Conservation (phyloP, 148 eudicot species). For the Chenopodium formosanum region DNA sequence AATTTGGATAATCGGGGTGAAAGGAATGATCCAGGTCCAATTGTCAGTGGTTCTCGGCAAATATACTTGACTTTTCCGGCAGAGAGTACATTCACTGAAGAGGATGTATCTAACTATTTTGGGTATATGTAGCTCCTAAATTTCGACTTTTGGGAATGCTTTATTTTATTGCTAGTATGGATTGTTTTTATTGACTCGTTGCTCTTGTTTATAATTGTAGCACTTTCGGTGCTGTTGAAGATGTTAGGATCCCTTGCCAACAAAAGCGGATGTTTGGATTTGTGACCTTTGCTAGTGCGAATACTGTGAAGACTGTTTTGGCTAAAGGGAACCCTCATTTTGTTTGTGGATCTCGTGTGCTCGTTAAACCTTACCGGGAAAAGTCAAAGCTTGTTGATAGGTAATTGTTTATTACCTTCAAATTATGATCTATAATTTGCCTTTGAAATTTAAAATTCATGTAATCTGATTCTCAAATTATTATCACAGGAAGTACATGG, state of each 20-base stretch:
- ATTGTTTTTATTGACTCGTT: neutral
- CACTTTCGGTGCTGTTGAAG: conserved; percentile 46
- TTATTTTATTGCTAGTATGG: neutral
- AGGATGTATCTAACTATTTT: conserved; percentile 59
- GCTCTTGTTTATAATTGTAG: conserved; percentile 23
- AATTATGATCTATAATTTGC: neutral
- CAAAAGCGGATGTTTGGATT: conserved; percentile 60
- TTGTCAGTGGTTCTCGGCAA: conserved; percentile 55
- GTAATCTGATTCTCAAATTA: neutral
- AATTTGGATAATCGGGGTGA: conserved; percentile 38
- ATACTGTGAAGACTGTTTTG: conserved; percentile 41
- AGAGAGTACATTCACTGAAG: conserved; percentile 60
- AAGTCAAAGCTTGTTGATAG: conserved; percentile 43
- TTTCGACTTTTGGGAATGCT: neutral
- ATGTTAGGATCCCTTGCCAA: conserved; percentile 62
- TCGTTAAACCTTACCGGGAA: conserved; percentile 57
- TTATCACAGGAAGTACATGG: conserved; percentile 44
- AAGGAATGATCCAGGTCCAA: conserved; percentile 54
- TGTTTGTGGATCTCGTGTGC: conserved; percentile 60
- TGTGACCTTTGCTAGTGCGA: conserved; percentile 45
- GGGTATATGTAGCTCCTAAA: conserved; percentile 30
- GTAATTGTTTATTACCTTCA: conserved; percentile 19
- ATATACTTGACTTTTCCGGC: conserved; percentile 69
- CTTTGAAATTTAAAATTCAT: neutral
- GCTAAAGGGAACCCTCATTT: conserved; percentile 50